Conservation (phyloP, 225 moss, liverwort and hornwort genomes). For the Thuidium tamariscinum region DNA sequence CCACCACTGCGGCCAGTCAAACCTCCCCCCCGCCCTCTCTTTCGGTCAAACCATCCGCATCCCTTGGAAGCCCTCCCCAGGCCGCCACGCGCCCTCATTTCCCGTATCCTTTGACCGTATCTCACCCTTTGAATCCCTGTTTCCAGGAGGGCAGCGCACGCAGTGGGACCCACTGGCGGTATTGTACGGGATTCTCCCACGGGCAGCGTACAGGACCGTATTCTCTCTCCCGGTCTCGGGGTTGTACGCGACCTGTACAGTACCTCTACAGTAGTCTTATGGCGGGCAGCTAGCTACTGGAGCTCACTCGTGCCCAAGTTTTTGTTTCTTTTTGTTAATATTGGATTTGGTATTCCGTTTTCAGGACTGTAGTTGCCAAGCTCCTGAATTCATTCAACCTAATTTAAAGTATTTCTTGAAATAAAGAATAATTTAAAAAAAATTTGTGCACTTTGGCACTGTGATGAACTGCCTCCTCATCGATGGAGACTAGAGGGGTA, state of each 20-base stretch:
- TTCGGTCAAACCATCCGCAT: slow-evolving; percentile 1
- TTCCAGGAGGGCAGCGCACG: background rate
- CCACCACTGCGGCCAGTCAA: background rate
- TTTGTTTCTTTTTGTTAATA: background rate
- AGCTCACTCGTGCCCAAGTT: no score
- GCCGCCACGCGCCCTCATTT: background rate
- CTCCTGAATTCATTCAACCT: background rate
- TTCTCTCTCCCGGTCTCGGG: no score
- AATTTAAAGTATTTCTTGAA: background rate
- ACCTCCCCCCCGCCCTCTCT: background rate
- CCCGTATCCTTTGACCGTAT: slow-evolving; percentile 6
- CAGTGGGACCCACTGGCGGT: background rate
- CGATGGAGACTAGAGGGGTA: no score
- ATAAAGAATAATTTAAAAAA: no score
- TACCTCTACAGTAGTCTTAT: background rate
- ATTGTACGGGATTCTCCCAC: background rate
- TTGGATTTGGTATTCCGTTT: background rate
- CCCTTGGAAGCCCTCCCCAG: background rate
- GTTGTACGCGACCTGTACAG: background rate
- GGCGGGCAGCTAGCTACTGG: background rate
- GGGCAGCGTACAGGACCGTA: background rate
- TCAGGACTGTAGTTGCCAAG: background rate
- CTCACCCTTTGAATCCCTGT: background rate
- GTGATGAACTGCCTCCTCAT: background rate
- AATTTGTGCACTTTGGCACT: background rate